Base-by-base conservation (phyloP, 2,329 filamentous ascomycete genomes). In the Diaporthe sp. region DNA sequence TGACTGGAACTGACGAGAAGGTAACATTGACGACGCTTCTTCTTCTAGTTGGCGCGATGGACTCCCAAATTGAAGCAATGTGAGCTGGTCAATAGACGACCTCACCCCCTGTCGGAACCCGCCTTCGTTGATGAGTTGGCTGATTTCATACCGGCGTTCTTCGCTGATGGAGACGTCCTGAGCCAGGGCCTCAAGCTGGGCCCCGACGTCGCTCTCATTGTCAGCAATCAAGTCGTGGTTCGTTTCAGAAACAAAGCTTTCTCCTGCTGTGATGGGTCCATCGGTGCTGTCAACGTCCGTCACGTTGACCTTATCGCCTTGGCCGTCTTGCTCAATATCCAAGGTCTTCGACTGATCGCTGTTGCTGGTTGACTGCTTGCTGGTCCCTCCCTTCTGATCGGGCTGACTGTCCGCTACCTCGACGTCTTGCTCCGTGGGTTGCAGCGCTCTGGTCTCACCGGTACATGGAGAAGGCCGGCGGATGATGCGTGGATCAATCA, bases 401-500 rank as follows among this genome's bases (percentile, higher is more conserved):
- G 30, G 75, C 66, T 73, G 68, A 61, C 68, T 75, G 28, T 72
- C 64, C 22, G 60, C 75, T n/a, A 76, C 71, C 25, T 76, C 55
- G 30, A 58, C 50, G 35, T 60, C 38, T 69, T 28, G 30, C 22
- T 47, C 35, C 28, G 67, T 25, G 25, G 45, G 58, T 42, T 57
- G 68, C 35, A 68, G 17, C 15, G 28, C 13, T 38, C 25, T 25
- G 22, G 42, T 22, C 40, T 40, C 38, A 12, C 50, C 13, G 35
- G 35, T n/a, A 17, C 78, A 33, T 6, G 35, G 74, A 5, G 81
- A 45, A n/a, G 82, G 83, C 75, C 85, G 82, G 72, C 87, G 88
- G 22, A 95, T 81, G 75, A 96, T 84, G 78, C 92, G 92, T 1
- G 93, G 89, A 52, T 95, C 92, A 50, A 91, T 88, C 80, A 97